These are phyloP conservation scores for Astraeus odoratus DNA, from an alignment of 768 basidiomycete species.

Conservation along the genomic window DNA sequence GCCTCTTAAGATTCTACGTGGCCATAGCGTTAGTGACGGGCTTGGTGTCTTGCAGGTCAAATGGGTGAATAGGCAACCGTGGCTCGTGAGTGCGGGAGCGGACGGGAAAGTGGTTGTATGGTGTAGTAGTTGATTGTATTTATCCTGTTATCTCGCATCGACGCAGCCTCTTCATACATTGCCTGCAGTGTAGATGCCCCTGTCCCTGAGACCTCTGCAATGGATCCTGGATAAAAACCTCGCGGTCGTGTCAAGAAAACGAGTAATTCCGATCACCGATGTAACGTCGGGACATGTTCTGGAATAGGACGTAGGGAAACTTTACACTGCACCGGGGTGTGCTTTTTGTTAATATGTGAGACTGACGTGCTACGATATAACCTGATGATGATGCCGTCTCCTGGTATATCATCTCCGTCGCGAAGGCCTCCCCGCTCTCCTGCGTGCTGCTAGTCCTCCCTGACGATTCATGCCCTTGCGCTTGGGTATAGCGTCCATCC, in stretches of 20 bases:
- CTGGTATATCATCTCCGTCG: slow-evolving; percentile 49
- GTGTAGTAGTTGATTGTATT: slow-evolving; percentile 53
- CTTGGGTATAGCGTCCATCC: slow-evolving; percentile 47
- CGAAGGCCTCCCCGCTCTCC: slow-evolving; percentile 65
- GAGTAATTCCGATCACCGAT: too few species aligned
- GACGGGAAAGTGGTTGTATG: slow-evolving; percentile 86
- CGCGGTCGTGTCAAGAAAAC: too few species aligned
- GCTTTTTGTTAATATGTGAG: too few species aligned
- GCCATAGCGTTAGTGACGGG: slow-evolving; percentile 80
- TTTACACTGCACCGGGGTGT: too few species aligned
- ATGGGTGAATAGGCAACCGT: slow-evolving; percentile 88
- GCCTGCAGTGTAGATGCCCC: too few species aligned
- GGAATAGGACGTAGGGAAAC: too few species aligned
- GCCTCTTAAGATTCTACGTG: slow-evolving; percentile 90
- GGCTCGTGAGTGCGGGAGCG: slow-evolving; percentile 89
- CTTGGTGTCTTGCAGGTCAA: slow-evolving; percentile 86
- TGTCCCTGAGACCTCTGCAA: too few species aligned
- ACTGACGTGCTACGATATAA: too few species aligned
- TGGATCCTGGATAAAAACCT: too few species aligned
- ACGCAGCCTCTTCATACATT: too few species aligned
- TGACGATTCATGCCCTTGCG: slow-evolving; percentile 59
- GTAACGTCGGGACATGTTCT: too few species aligned
- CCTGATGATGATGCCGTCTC: too few species aligned
- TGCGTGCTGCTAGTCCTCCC: slow-evolving; percentile 49
- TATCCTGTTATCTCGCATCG: slow-evolving; percentile 16